Evolutionary conservation across 768 basidiomycete species (phyloP).

Genomic region (Tulasnella sp.): DNA sequence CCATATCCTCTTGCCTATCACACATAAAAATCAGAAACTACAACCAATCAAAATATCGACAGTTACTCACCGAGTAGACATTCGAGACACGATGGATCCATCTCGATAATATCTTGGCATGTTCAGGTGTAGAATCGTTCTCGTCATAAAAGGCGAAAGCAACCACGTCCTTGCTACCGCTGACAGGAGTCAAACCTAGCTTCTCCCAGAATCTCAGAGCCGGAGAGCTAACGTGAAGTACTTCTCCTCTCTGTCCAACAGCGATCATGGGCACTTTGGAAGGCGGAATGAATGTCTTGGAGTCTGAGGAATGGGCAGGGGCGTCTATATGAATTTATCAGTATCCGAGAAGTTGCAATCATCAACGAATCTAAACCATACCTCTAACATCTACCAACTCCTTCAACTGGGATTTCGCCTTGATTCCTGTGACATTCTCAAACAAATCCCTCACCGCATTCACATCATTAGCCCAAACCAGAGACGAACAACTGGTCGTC

Average conservation of each 20-base stretch:
- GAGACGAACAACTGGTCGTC: constrained; percentile 1
- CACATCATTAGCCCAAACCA: not conserved
- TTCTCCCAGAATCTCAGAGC: constrained; percentile 80
- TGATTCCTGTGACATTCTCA: not conserved
- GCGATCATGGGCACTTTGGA: constrained; percentile 43
- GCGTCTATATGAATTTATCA: not conserved
- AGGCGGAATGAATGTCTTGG: constrained; percentile 3
- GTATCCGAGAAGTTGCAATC: not conserved
- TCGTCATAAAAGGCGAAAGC: constrained; percentile 61
- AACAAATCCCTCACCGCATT: constrained; percentile 3
- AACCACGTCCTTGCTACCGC: constrained; percentile 56
- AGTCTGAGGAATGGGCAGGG: not conserved
- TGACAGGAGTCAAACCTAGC: constrained; percentile 55
- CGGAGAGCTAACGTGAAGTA: constrained; percentile 56
- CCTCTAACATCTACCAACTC: constrained; percentile 28
- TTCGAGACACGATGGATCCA: constrained; percentile 47
- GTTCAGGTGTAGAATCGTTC: constrained; percentile 30
- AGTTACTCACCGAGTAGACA: constrained; percentile 44
- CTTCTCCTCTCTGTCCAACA: constrained; percentile 50
- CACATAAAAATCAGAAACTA: constrained; percentile 4
- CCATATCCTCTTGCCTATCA: constrained; percentile 51
- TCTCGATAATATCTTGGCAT: constrained; percentile 34
- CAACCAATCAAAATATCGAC: constrained; percentile 3
- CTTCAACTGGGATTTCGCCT: constrained; percentile 27
- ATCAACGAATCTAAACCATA: constrained; percentile 31